These are phyloP conservation scores for Parasarocladium wereldwijsianum DNA, from an alignment of 2,329 filamentous ascomycete species.

Conservation along the genomic window DNA sequence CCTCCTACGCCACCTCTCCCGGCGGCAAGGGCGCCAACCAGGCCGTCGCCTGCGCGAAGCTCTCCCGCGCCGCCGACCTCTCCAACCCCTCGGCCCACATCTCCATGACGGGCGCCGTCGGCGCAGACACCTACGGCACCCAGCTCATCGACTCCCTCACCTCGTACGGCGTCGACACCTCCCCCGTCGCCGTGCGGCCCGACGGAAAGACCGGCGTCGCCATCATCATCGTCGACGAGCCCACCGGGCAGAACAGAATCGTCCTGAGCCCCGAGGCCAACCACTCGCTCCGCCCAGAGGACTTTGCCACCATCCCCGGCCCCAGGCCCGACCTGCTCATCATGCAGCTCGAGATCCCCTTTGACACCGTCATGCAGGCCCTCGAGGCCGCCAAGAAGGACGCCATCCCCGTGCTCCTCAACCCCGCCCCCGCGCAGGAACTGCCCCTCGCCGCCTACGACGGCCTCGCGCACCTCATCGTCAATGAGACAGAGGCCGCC, in stretches of 20 bases:
- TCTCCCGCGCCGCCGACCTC: slow-evolving; percentile 42
- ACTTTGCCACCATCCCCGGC: slow-evolving; percentile 18
- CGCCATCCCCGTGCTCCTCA: slow-evolving; percentile 56
- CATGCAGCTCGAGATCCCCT: slow-evolving; percentile 66
- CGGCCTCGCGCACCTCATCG: slow-evolving; percentile 61
- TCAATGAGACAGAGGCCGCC: slow-evolving; percentile 83
- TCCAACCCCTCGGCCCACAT: slow-evolving; percentile 28
- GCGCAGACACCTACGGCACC: slow-evolving; percentile 50
- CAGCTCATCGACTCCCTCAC: slow-evolving; percentile 43
- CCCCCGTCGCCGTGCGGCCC: slow-evolving; percentile 29
- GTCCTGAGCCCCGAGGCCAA: slow-evolving; percentile 62
- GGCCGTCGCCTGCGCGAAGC: slow-evolving; percentile 73
- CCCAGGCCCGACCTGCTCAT: slow-evolving; percentile 47
- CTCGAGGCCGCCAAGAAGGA: slow-evolving; percentile 32
- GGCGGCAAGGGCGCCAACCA: slow-evolving; percentile 96
- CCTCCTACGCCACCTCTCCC: slow-evolving; percentile 62
- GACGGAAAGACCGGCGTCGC: slow-evolving; percentile 51
- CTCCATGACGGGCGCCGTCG: slow-evolving; percentile 62
- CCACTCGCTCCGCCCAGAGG: slow-evolving; percentile 24
- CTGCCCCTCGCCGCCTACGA: slow-evolving; percentile 53
- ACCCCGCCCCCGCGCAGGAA: slow-evolving; percentile 64
- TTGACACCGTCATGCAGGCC: slow-evolving; percentile 48
- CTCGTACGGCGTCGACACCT: slow-evolving; percentile 46
- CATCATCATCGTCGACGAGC: slow-evolving; percentile 61
- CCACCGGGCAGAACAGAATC: slow-evolving; percentile 63